Base-by-base conservation (phyloP, 2,329 filamentous ascomycete species). In the Fusarium continuum region DNA sequence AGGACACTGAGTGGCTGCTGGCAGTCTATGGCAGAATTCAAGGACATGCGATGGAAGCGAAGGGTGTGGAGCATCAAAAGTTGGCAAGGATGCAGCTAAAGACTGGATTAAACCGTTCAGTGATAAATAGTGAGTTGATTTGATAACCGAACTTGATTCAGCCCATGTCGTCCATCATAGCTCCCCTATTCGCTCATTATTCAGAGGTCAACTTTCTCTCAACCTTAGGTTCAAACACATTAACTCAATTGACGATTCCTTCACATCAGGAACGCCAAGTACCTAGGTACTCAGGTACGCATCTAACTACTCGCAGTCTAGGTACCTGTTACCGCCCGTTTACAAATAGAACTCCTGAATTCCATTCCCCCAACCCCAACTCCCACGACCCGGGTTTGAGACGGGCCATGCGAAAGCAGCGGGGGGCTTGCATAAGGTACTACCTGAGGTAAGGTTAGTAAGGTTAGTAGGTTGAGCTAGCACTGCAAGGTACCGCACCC, bases 401-500 rank as follows among this genome's bases (percentile, higher is more conserved):
- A 58, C 55, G 61, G n/a, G 49, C 55, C 45, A 50, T 39, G 56
- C 36, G 43, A 59, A 47, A 35, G 59, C 58, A 40, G 55, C 47
- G 39, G 60, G 43, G 52, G 55, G 55, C 61, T 61, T 61, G 61
- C 55, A 55, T 65, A 38, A 60, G 40, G 44, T 47, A 41, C n/a
- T n/a, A n/a, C n/a, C n/a, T n/a, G n/a, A n/a, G n/a, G n/a, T n/a
- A n/a, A n/a, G n/a, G n/a, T n/a, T n/a, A n/a, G n/a, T n/a, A n/a
- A n/a, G 22, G 51, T 17, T 36, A 23, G n/a, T n/a, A 26, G 38
- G 16, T 32, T 32, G 26, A 32, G 43, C 46, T 48, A 64, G 44
- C 55, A 60, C 44, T 65, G 62, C 61, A 65, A 65, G 61, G 62
- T 65, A 65, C 61, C 55, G 36, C 31, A 19, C 29, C 61, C 53